Evolutionary conservation across 2,329 filamentous ascomycete genomes (phyloP), one percentile per base, ranked within the genome.

Genomic region (Beauveria brongniartii): DNA sequence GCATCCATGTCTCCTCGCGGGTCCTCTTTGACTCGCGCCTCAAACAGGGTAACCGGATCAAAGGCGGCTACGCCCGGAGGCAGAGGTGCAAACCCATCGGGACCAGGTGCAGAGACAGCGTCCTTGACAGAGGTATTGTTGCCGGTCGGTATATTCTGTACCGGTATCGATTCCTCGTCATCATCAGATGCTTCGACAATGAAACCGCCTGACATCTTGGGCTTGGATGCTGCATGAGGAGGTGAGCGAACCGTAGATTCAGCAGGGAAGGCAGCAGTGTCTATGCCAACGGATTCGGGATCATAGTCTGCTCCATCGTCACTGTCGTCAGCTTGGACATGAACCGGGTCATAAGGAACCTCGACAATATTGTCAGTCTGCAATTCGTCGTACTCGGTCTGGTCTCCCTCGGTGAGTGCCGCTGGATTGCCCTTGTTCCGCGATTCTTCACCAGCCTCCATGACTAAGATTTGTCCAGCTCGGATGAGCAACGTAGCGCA

Each of bases 1-100:
- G 93, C 91, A 72, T 94, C 90, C 74, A 94, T 85, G 68, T 97
- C 92, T 69, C 93, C 94, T 68, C 91, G 89, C 18, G 93, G 90
- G 71, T 99, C 94, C 70, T 97, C 90, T 71, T 89, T 88, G 72
- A 97, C 89, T 70, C 93, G 87, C 72, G 94, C 90, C 78, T 99
- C 93, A 69, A 97, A 81, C 62, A 92, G 84, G 62, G 88, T 86
- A 67, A 93, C 81, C 65, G 83, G 84, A 75, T 96, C 89, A 75
- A 81, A 75, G 63, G 77, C 75, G 65, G 78, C 73, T 67, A 79
- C 73, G 24, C 68, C 64, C 63, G 72, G 68, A 64, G 72, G 70
- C 61, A 71, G 70, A 66, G 69, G 68, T 64, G 71, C 69, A 50
- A 69, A 64, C n/a, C 65, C 60, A 55, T 64, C 68, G 28, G 68